Base-by-base conservation (phyloP, 306 rosid species). In the Casuarina glauca region DNA sequence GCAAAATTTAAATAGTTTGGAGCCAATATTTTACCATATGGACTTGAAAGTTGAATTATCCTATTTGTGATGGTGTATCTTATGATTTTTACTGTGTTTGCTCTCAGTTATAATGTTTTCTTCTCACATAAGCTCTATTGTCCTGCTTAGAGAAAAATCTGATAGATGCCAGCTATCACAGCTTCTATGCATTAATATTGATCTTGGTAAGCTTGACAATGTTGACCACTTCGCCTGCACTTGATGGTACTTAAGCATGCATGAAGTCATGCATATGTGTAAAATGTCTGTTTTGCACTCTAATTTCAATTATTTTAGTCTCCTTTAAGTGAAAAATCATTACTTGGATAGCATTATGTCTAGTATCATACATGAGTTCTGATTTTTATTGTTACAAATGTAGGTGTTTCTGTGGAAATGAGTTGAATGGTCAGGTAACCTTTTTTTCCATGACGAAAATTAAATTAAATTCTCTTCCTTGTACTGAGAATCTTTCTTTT, bases 401-500 rank as follows among this genome's bases (percentile, higher is more conserved):
- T 89, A 95, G 99, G 85, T 84, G 66, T 80, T 87, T 93, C 19
- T 61, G 82, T 79, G 97, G 96, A 76, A 91, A 78, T 53, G 99
- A 92, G 74, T 81, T 90, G 78, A 80, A 80, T 45, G 96, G 92
- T 36, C 97, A 91, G 96, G 99, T 95, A 85, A 41, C 58, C 77
- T 3, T 73, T 50, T 73, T 76, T 81, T 81, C 55, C 51, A 20
- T 49, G 49, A 35, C 51, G 78, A 51, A 63, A 68, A 51, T 74
- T 72, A 60, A 74, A 63, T 76, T 50, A 51, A 63, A 68, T 41
- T 74, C 76, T 66, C 39, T 57, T 8, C 50, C 13, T 38, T 32
- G 68, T 74, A 49, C 53, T 62, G 9, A 60, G 39, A 35, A 17
- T 48, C 20, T 32, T 26, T 45, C 55, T 60, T 43, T 6, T 53